These are phyloP conservation scores for Tremella fuciformis DNA, from an alignment of 768 basidiomycete species.

Conservation along the genomic window DNA sequence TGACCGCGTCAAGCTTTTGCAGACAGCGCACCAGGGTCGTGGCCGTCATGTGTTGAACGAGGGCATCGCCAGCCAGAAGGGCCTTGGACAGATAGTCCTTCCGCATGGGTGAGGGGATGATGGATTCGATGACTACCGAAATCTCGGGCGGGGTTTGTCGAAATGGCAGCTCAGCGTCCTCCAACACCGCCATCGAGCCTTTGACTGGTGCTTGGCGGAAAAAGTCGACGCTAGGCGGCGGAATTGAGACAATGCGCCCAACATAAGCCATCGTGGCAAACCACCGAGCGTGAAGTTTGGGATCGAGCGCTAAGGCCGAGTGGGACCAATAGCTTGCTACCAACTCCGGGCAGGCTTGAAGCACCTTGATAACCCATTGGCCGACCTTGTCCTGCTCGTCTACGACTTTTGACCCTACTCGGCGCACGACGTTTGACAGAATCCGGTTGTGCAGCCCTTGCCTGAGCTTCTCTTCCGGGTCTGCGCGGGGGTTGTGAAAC, in stretches of 20 bases:
- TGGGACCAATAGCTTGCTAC: constrained; percentile 58
- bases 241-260: constrained; percentile 71
- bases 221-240: constrained; percentile 67
- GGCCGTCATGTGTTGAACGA: constrained; percentile 84
- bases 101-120: constrained; percentile 69
- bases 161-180: constrained; percentile 15
- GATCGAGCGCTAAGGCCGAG: constrained; percentile 48
- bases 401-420: constrained; percentile 67
- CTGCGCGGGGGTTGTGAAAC: constrained; percentile 56
- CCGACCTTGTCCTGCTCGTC: constrained; percentile 76
- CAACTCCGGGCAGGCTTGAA: constrained; percentile 80
- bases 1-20: constrained; percentile 64
- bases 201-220: constrained; percentile 53
- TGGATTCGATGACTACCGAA: constrained; percentile 66
- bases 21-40: constrained; percentile 73
- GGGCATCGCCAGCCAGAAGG: constrained; percentile 64
- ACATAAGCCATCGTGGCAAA: constrained; percentile 82
- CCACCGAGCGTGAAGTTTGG: constrained; percentile 58
- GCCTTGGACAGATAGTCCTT: constrained; percentile 78
- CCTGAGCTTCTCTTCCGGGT: constrained; percentile 29
- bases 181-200: constrained; percentile 7
- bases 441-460: constrained; percentile 67
- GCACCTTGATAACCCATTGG: constrained; percentile 74
- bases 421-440: constrained; percentile 68
- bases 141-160: constrained; percentile 75